Conservation (phyloP, 495 filamentous ascomycete species). For the Podospora pseudopauciseta region DNA sequence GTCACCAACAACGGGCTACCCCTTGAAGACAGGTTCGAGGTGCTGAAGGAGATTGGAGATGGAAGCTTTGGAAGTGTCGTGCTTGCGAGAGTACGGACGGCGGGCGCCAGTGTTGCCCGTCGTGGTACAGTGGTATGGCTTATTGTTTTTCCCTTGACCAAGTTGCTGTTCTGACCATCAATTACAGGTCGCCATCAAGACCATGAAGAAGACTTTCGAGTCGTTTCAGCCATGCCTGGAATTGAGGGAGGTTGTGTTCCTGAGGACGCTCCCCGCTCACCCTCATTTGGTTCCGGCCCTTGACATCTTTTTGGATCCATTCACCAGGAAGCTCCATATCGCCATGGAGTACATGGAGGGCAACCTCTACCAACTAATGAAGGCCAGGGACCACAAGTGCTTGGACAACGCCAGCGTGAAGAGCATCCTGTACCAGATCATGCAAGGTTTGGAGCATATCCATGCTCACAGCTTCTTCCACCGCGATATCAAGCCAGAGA, state of each 20-base stretch:
- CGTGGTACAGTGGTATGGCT: conserved; percentile 83
- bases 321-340: conserved; percentile 94
- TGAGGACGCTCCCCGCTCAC: conserved; percentile 81
- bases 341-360: conserved; percentile 99
- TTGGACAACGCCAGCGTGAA: conserved; percentile 91
- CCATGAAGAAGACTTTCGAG: conserved; percentile 99
- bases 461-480: conserved; percentile 98
- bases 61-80: conserved; percentile 97
- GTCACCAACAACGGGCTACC: conserved; percentile 39
- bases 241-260: conserved; percentile 93
- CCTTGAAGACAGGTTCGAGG: conserved; percentile 86
- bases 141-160: neutral
- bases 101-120: conserved; percentile 82
- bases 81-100: conserved; percentile 82
- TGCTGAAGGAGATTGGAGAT: conserved; percentile 97
- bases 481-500: conserved; percentile 98
- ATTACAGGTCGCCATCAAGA: conserved; percentile 91
- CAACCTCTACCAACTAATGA: conserved; percentile 98
- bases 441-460: conserved; percentile 93
- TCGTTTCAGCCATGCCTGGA: conserved; percentile 86
- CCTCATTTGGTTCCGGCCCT: conserved; percentile 91
- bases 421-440: conserved; percentile 95
- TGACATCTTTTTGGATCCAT: conserved; percentile 97
- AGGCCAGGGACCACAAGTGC: conserved; percentile 89
- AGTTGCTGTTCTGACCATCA: conserved; percentile 13